These are phyloP conservation scores for Pythium folliculosum DNA, from an alignment of 352 stramenopile genomes.

Conservation along the genomic window DNA sequence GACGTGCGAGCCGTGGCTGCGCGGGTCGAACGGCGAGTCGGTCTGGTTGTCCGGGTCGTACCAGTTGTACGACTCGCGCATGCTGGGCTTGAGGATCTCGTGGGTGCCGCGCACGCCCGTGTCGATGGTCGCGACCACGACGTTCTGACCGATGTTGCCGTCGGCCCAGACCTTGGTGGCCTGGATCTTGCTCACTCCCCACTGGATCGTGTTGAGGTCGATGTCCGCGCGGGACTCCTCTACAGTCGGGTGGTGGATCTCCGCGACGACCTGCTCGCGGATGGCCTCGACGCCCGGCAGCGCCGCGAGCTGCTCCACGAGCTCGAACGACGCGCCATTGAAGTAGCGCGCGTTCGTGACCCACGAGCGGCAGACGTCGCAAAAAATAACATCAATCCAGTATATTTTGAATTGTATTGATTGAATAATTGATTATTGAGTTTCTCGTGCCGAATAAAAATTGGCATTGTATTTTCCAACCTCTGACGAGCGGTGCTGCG, in stretches of 20 bases:
- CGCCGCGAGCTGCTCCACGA: slow-evolving; percentile 27
- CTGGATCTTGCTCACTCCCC: slow-evolving; percentile 27
- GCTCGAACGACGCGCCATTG: slow-evolving; percentile 15
- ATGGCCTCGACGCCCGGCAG: slow-evolving; percentile 25
- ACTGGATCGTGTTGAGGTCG: slow-evolving; percentile 22
- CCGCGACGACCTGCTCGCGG: slow-evolving; percentile 18
- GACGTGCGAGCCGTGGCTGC: slow-evolving; percentile 39
- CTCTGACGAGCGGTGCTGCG: slow-evolving; percentile 10
- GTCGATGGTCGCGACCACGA: slow-evolving; percentile 35
- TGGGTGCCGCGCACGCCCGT: slow-evolving; percentile 36
- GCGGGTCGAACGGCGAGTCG: slow-evolving; percentile 24
- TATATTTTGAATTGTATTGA: too few relatives aligned
- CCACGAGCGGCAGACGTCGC: too few relatives aligned
- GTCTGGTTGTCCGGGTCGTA: slow-evolving; percentile 34
- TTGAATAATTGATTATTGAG: too few relatives aligned
- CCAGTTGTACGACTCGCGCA: slow-evolving; percentile 25
- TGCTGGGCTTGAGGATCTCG: slow-evolving; percentile 20
- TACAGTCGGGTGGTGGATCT: background rate
- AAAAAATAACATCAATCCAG: too few relatives aligned
- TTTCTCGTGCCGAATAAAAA: too few relatives aligned
- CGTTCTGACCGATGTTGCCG: slow-evolving; percentile 24
- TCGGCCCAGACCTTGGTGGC: slow-evolving; percentile 28
- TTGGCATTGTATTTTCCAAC: too few relatives aligned
- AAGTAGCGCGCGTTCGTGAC: slow-evolving; percentile 24
- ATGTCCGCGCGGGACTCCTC: background rate